Evolutionary conservation across 2,329 filamentous ascomycete species (phyloP).

Genomic region (Verticillium tricorpus): DNA sequence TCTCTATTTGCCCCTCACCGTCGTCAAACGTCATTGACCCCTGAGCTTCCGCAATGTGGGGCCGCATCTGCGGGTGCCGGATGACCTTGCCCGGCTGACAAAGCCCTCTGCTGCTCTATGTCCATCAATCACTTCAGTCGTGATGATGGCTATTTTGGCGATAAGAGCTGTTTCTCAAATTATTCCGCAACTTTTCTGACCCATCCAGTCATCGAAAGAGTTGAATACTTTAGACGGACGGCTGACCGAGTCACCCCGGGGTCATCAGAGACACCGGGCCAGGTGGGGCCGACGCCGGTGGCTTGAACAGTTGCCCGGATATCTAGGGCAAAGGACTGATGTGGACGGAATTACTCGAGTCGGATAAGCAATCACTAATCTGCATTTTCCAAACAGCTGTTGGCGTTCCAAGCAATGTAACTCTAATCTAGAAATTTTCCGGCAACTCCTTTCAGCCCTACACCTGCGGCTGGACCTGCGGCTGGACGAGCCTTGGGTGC

Average conservation of each 20-base stretch:
- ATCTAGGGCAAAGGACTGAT: not conserved
- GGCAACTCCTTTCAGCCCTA: not conserved
- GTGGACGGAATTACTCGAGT: not conserved
- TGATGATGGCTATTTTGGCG: not conserved
- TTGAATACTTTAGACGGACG: not conserved
- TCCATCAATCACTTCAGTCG: not conserved
- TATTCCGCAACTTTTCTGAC: not conserved
- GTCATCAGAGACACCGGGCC: not conserved
- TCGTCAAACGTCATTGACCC: not conserved
- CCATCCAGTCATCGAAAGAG: not conserved
- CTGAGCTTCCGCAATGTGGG: not conserved
- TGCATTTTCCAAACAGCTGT: not conserved
- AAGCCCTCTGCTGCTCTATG: not conserved
- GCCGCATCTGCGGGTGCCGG: not conserved
- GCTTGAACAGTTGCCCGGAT: not conserved
- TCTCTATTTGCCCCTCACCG: not conserved
- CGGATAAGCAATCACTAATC: not conserved
- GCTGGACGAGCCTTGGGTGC: not conserved
- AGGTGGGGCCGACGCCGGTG: not conserved
- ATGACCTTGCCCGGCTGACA: not conserved
- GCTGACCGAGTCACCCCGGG: not conserved
- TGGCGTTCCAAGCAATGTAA: not conserved
- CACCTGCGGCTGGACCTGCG: not conserved
- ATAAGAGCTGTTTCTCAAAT: not conserved
- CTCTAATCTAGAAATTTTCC: not conserved